Percentiles rank a stretch among this genome's conserved stretches.
Conservation (phyloP, 169 alveolate genomes). For the Plasmodium reichenowi region DNA sequence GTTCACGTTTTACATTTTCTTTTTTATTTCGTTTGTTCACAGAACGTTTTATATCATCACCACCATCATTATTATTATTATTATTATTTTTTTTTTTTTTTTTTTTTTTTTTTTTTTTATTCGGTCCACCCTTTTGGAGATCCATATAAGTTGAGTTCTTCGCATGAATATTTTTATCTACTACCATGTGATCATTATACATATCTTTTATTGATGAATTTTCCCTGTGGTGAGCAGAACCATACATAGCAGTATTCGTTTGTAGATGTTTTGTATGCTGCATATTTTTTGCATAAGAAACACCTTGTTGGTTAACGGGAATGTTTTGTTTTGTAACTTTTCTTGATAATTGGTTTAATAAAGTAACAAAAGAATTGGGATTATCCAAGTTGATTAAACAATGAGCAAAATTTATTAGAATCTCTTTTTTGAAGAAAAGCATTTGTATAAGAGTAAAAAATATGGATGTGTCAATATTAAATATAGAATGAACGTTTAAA, state of each 20-base stretch:
- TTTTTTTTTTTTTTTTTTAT: no score
- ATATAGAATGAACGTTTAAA: slow-evolving; percentile 36
- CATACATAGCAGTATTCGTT: not conserved
- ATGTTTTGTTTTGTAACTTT: not conserved
- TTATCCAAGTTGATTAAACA: slow-evolving; percentile 29
- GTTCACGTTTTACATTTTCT: not conserved
- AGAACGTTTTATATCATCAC: not conserved
- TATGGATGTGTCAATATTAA: slow-evolving; percentile 37
- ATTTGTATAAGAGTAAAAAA: slow-evolving; percentile 46
- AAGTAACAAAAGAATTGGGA: slow-evolving; percentile 30
- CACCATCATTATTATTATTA: no score
- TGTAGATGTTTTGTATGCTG: not conserved
- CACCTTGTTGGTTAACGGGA: not conserved
- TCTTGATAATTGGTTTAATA: slow-evolving; percentile 21
- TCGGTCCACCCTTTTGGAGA: no score
- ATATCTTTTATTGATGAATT: not conserved
- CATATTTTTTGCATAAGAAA: not conserved
- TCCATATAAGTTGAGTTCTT: no score
- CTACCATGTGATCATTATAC: not conserved
- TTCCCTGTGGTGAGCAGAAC: not conserved
- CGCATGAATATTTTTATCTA: no score
- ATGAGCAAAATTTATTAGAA: slow-evolving; percentile 17
- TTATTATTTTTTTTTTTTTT: no score
- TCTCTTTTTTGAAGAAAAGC: slow-evolving; percentile 54
- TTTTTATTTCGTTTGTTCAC: not conserved